Base-by-base conservation (phyloP, 352 stramenopile species). In the Globisporangium alternatum region DNA sequence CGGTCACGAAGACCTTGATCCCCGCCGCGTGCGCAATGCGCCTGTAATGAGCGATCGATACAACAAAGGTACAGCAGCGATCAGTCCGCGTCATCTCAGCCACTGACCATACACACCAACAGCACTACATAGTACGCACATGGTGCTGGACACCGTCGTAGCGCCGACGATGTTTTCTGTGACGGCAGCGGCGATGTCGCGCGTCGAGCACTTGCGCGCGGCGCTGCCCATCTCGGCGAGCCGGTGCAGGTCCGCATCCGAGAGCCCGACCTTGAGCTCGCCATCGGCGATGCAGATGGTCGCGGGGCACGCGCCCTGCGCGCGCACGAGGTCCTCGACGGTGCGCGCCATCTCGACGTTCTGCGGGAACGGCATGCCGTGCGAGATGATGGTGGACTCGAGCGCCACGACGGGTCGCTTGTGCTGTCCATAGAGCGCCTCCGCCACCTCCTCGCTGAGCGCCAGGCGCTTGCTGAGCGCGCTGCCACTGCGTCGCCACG, bases 351-450 rank as follows among this genome's bases (percentile, higher is more conserved):
- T 94, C 60, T 97, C 67, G 22, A 98, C 68, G 70, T 99, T 99
- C 73, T 99, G 80, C 54, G 97, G 97, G 77, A 93, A 99, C 37
- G 97, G 97, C 96, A 99, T 99, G 52, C 86, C 97, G 76, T 99
- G 97, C 35, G 96, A 98, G 62, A 99, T 98, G 75, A 99, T 99
- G 54, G 97, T 99, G n/a, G 91, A 98, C 78, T 99, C 97, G 21
- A 99, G 86, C 47, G 97, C 97, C 31, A 99, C 92, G 5, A 98
- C 71, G 2, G 90, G 86, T 44, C 61, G 75, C 56, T 72, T 80
- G 13, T 41, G 35, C 37, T 65, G 67, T 0, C 78, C 78, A 33
- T 83, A 76, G 39, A 87, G 63, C 48, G 78, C 78, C 66, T 87
- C 78, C 1, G 68, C 67, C 45, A 87, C 78, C 59, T 87, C 78